Conservation (phyloP, 192 early-diverging fungal genomes). For the Spizellomyces punctatus region DNA sequence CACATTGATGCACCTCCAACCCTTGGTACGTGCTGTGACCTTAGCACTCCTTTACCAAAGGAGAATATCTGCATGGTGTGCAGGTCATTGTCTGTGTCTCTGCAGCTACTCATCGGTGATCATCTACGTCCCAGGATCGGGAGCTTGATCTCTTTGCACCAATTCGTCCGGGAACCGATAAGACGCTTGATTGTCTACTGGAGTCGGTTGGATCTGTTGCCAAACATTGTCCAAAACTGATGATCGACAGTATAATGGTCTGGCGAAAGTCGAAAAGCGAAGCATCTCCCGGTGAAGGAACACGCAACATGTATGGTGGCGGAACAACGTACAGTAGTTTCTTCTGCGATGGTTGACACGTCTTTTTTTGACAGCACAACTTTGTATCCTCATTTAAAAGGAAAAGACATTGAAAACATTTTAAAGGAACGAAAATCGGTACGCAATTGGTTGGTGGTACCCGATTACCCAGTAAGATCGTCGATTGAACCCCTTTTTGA, state of each 20-base stretch:
- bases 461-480: background rate
- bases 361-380: background rate
- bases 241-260: slow-evolving; percentile 63
- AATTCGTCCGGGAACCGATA: slow-evolving; percentile 54
- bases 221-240: slow-evolving; percentile 79
- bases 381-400: slow-evolving; percentile 27
- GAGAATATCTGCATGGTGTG: background rate
- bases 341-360: too few species aligned
- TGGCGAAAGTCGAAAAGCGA: slow-evolving; percentile 53
- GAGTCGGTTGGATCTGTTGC: slow-evolving; percentile 78
- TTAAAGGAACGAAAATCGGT: slow-evolving; percentile 68
- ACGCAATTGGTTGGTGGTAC: slow-evolving; percentile 11
- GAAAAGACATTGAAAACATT: slow-evolving; percentile 56
- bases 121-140: slow-evolving; percentile 14
- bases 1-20: slow-evolving; percentile 18
- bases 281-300: slow-evolving; percentile 21
- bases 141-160: slow-evolving; percentile 36
- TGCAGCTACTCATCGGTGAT: background rate
- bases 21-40: slow-evolving; percentile 13
- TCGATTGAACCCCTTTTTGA: background rate
- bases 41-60: background rate
- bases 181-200: slow-evolving; percentile 79
- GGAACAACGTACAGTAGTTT: too few species aligned
- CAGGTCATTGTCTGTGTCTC: background rate
- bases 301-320: slow-evolving; percentile 38